Conservation (phyloP, 306 rosid species). For the Dryas octopetala region DNA sequence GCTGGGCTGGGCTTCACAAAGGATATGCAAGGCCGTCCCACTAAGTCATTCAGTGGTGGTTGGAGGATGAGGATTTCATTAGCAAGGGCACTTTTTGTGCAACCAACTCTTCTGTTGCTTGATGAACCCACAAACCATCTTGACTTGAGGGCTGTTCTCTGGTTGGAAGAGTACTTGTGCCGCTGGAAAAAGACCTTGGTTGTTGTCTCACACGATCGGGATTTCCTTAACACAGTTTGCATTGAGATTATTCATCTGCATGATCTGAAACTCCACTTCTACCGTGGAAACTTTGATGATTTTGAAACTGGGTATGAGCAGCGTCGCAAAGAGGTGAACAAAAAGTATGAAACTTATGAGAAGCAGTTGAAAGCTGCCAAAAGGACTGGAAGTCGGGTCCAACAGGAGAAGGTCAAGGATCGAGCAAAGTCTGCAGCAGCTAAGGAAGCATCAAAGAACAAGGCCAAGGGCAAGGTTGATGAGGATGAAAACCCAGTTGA, state of each 20-base stretch:
- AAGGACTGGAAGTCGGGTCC: conserved; percentile 57
- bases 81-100: conserved; percentile 74
- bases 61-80: conserved; percentile 75
- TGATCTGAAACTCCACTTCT: conserved; percentile 70
- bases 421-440: conserved; percentile 59
- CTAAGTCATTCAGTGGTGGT: conserved; percentile 78
- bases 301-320: conserved; percentile 74
- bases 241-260: conserved; percentile 71
- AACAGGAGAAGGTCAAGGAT: conserved; percentile 70
- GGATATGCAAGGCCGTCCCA: conserved; percentile 66
- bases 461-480: conserved; percentile 46
- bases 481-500: conserved; percentile 52
- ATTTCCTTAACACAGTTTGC: conserved; percentile 73
- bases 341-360: conserved; percentile 56
- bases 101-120: conserved; percentile 65
- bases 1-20: conserved; percentile 79
- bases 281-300: conserved; percentile 72
- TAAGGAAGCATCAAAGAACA: conserved; percentile 58
- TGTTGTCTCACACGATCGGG: conserved; percentile 72
- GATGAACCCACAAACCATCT: conserved; percentile 76
- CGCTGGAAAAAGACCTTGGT: conserved; percentile 72
- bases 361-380: conserved; percentile 63
- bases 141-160: conserved; percentile 76
- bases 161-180: conserved; percentile 77
- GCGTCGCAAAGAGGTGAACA: conserved; percentile 64